Conservation (phyloP, 495 filamentous ascomycete species). For the Aspergillus nanangensis region DNA sequence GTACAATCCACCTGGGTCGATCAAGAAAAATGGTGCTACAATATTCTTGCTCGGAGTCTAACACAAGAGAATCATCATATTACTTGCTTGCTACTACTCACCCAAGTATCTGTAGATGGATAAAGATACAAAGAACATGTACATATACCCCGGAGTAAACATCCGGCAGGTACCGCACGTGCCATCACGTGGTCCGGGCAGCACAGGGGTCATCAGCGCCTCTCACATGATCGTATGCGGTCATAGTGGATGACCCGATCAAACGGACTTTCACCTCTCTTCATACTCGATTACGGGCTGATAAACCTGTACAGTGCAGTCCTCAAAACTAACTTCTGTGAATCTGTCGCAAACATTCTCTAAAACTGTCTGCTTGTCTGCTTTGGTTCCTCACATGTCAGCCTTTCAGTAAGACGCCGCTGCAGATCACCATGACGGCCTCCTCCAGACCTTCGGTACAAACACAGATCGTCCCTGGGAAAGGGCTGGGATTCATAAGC, state of each 20-base stretch:
- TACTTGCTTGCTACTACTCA: no score
- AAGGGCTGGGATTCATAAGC: conserved; percentile 76
- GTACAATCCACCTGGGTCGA: no score
- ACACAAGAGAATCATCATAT: no score
- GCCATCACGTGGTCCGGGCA: conserved; percentile 6
- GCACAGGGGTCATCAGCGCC: conserved; percentile 20
- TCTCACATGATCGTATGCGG: conserved; percentile 33
- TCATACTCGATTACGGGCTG: neutral
- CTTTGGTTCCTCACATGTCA: conserved; percentile 11
- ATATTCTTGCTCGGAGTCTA: no score
- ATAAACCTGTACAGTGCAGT: no score
- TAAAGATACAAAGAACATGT: no score
- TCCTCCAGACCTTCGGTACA: conserved; percentile 34
- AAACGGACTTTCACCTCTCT: conserved; percentile 3
- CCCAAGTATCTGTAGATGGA: no score
- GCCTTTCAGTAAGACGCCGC: conserved; percentile 10
- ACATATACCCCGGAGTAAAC: no score
- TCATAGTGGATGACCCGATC: conserved; percentile 4
- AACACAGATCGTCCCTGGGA: conserved; percentile 70
- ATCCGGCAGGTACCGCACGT: conserved; percentile 16
- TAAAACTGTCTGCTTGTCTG: no score
- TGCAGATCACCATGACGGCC: conserved; percentile 41
- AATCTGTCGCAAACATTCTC: neutral
- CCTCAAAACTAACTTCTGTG: no score
- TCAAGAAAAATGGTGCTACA: no score